Base-by-base conservation (phyloP, 2,329 filamentous ascomycete genomes). In the Xylariaceae sp. region DNA sequence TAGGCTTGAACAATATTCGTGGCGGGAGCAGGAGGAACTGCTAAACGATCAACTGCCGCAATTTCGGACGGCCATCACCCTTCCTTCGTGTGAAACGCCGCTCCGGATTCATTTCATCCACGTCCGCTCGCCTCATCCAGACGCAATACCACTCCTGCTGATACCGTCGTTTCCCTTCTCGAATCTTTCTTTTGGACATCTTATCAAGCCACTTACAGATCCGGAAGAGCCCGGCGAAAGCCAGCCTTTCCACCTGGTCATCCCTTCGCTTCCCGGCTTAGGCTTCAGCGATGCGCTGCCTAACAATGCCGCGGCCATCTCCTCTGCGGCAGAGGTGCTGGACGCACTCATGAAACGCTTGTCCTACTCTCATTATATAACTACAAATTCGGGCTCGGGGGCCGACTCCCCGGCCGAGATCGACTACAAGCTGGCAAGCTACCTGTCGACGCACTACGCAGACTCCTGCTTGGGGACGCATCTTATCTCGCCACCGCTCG, bases 1-100 rank as follows among this genome's bases (percentile, higher is more conserved):
- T 17, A 81, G 77, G 78, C 65, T 80, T 19, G 78, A 83, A 39
- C 62, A 70, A 28, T 83, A 81, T 54, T 71, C 71, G 38, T 84
- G 79, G 77, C 67, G 74, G 31, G 59, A 65, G 3, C 67, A 75
- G 35, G 79, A 83, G 55, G 57, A 64, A 6, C 50, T 57, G 25
- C 65, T 80, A 44, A 83, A 84, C 51, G 50, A 58, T 7, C 55
- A 60, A 0, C 58, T 82, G n/a, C 72, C 78, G 1, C 79, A 83
- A 53, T 83, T 72, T 52, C 71, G 80, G 19, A 79, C 75, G 10
- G 62, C 61, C 11, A 64, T 82, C 36, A 45, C 55, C 2, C 48
- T 63, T 30, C 59, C 59, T 17, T 59, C 52, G 5, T 52, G 57
- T n/a, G 57, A 63, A 28, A 42, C 60, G 4, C 57, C 63, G 3